A percentile compares a stretch with the other conserved stretches of the same genome.
Evolutionary conservation across 2,329 filamentous ascomycete genomes (phyloP).

Genomic region (Pyricularia sp.): DNA sequence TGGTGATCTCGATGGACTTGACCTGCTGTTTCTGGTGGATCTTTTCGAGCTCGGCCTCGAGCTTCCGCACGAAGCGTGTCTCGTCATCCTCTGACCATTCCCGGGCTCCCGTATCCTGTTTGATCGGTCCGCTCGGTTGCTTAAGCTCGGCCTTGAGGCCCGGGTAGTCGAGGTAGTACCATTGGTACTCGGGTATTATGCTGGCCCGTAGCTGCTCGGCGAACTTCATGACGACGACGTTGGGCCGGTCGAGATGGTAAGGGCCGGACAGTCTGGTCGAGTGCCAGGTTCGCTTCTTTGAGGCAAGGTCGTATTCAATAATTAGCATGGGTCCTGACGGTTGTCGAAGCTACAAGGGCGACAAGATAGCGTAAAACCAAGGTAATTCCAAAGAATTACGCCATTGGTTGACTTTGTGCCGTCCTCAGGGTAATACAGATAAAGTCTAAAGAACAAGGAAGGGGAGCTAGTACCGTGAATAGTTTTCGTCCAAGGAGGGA

Average conservation of each 20-base stretch:
- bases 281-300: conserved; percentile 27
- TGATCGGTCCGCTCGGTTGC: conserved; percentile 43
- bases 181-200: conserved; percentile 91
- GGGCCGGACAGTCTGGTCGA: conserved; percentile 15
- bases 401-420: not conserved
- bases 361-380: not conserved
- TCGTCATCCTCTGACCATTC: conserved; percentile 90
- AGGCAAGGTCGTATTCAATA: conserved; percentile 29
- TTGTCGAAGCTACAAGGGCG: not conserved
- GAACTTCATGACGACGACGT: conserved; percentile 62
- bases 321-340: conserved; percentile 32
- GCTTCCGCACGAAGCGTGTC: conserved; percentile 69
- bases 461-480: not conserved
- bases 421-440: not conserved
- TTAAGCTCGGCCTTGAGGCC: conserved; percentile 81
- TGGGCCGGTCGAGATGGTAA: conserved; percentile 24
- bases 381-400: not conserved
- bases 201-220: conserved; percentile 93
- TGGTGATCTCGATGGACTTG: conserved; percentile 90
- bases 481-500: not conserved
- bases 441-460: not conserved
- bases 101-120: conserved; percentile 17
- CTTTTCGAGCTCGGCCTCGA: conserved; percentile 91
- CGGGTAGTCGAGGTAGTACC: conserved; percentile 98
- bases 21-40: conserved; percentile 96